Base-by-base conservation (phyloP, 306 rosid species). In the Ormosia emarginata region DNA sequence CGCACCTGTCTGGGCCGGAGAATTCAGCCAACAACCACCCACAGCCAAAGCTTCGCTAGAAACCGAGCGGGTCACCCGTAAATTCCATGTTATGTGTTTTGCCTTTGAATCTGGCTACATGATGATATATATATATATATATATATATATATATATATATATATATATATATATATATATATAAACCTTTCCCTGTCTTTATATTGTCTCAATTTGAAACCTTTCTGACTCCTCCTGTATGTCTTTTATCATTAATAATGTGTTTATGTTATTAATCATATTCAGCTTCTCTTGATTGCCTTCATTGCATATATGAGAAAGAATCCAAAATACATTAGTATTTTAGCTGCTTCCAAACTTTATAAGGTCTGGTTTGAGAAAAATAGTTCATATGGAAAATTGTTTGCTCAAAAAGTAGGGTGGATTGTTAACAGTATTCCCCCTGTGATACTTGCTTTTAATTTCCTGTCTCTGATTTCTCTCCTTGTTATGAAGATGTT, bases 401-500 rank as follows among this genome's bases (percentile, higher is more conserved):
- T 74, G 43, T 79, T 74, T 61, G 68, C 63, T 43, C 37, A 50
- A 80, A 33, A 50, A 9, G 15, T 63, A 33, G 57, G 50, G 66
- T 5, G 17, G 43, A 50, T 56, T 74, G 50, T 55, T 6, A 55
- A 44, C 44, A 52, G 58, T 30, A 44, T 79, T 52, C 41, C 74
- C 43, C 14, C 61, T 14, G 4, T 81, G 69, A 46, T 73, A 43
- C 52, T 63, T 75, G 33, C 58, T 74, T 36, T 65, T 72, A 34
- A 46, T 33, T 63, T 78, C 79, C 30, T 37, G 77, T 65, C 64
- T 18, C 41, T 64, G 32, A 59, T 71, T 67, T 36, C 43, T 63
- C 77, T 41, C 79, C 58, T 76, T 76, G 63, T 68, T 37, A 49
- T 86, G 87, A 75, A 95, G 99, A 79, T 87, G 74, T 67, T 88